Evolutionary conservation across 495 filamentous ascomycete species (phyloP).

Genomic region (Penicillium cosmopolitanum): DNA sequence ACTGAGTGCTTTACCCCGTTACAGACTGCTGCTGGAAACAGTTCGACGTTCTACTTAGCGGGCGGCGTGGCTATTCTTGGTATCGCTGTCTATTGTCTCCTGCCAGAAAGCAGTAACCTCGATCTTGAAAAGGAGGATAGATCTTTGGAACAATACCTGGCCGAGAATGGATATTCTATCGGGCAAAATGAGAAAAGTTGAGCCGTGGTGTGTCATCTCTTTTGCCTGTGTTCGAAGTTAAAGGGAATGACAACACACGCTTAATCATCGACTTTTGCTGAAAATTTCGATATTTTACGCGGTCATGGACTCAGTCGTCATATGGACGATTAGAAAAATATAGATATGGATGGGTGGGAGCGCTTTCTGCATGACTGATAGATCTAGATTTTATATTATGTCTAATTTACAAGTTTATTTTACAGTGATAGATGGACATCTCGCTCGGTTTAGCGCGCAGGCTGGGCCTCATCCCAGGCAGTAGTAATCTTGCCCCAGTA

Average conservation of each 20-base stretch:
- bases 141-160: slow-evolving; percentile 28
- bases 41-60: slow-evolving; percentile 38
- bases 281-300: too few species aligned
- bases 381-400: neutral
- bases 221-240: too few species aligned
- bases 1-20: slow-evolving; percentile 41
- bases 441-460: neutral
- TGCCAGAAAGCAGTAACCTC: slow-evolving; percentile 38
- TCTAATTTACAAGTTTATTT: neutral
- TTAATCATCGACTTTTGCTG: too few species aligned
- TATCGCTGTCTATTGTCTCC: slow-evolving; percentile 34
- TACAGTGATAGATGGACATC: neutral
- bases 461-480: slow-evolving; percentile 41
- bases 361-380: neutral
- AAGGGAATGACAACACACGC: too few species aligned
- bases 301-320: neutral
- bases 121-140: slow-evolving; percentile 38
- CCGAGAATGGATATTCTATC: slow-evolving; percentile 36
- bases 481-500: slow-evolving; percentile 55
- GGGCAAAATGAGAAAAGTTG: neutral
- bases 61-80: slow-evolving; percentile 36
- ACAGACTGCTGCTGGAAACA: slow-evolving; percentile 31
- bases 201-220: neutral
- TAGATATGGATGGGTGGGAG: neutral
- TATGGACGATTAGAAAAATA: neutral